Conservation (phyloP, 768 basidiomycete species). For the Tubosaeta sp. region DNA sequence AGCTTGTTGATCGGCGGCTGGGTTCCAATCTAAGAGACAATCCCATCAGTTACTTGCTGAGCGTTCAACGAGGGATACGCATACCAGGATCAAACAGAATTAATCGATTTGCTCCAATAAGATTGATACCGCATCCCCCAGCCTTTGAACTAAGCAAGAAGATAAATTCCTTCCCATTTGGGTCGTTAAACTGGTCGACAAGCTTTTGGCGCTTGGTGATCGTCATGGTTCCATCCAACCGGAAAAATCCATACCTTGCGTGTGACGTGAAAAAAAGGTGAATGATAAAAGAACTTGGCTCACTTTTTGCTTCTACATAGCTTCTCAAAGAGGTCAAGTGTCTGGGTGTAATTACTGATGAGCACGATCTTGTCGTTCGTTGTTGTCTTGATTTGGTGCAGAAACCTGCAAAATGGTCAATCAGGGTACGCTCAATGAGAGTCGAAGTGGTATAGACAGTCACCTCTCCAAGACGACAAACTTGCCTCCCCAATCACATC, state of each 20-base stretch:
- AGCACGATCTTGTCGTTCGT: constrained; percentile 95
- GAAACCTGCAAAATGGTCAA: constrained; percentile 51
- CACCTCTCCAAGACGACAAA: constrained; percentile 91
- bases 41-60: neutral
- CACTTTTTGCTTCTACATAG: constrained; percentile 83
- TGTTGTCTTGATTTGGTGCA: constrained; percentile 74
- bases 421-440: neutral
- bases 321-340: constrained; percentile 89
- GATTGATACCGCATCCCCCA: constrained; percentile 94
- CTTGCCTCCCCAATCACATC: constrained; percentile 86
- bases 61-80: constrained; percentile 6
- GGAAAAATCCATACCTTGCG: constrained; percentile 82
- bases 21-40: constrained; percentile 82
- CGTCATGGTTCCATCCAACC: constrained; percentile 92
- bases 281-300: neutral
- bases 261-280: neutral
- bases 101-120: constrained; percentile 94
- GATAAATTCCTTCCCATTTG: constrained; percentile 88
- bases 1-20: constrained; percentile 97
- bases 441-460: constrained; percentile 7
- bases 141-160: constrained; percentile 95
- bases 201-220: constrained; percentile 91
- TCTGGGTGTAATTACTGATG: constrained; percentile 96
- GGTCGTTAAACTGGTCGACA: constrained; percentile 94
- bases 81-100: constrained; percentile 92